Percentiles rank a stretch among this genome's conserved stretches.
These are phyloP conservation scores for Fusarium secorum DNA, from an alignment of 2,329 filamentous ascomycete species.

Conservation along the genomic window DNA sequence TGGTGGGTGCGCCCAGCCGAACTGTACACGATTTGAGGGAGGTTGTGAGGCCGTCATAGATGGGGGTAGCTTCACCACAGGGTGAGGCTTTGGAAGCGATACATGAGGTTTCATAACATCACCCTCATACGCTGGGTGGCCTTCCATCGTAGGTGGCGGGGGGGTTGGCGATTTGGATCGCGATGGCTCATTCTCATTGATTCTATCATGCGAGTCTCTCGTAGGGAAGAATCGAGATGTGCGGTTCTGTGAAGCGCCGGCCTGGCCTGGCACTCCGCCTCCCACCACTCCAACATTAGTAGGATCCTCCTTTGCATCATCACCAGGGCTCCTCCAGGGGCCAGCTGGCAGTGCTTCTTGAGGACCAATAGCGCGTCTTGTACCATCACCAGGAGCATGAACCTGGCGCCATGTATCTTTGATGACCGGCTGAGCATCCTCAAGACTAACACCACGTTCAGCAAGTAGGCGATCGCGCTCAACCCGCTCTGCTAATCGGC, in stretches of 20 bases:
- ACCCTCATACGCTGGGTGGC: constrained; percentile 76
- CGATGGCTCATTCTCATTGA: constrained; percentile 47
- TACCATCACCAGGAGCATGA: constrained; percentile 49
- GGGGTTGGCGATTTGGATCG: constrained; percentile 69
- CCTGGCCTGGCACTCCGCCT: constrained; percentile 41
- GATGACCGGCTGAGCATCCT: constrained; percentile 57
- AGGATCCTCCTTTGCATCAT: constrained; percentile 41
- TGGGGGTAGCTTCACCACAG: constrained; percentile 83
- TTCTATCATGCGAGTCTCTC: constrained; percentile 57
- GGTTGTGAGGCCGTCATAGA: constrained; percentile 41
- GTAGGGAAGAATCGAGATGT: constrained; percentile 70
- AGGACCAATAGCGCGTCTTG: constrained; percentile 40
- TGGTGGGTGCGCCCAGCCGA: constrained; percentile 49
- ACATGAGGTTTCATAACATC: constrained; percentile 72
- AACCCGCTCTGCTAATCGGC: constrained; percentile 50
- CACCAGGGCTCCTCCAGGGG: constrained; percentile 45
- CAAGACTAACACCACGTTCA: constrained; percentile 54
- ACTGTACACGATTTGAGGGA: constrained; percentile 39
- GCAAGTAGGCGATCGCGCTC: constrained; percentile 55
- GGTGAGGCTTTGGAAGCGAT: constrained; percentile 72
- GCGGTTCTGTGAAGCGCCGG: constrained; percentile 54
- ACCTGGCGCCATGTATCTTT: constrained; percentile 64
- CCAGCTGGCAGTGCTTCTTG: constrained; percentile 41
- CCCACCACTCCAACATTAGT: constrained; percentile 44
- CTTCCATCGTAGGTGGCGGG: constrained; percentile 74